These are phyloP conservation scores for Cadophora sp. DNA, from an alignment of 2,329 filamentous ascomycete species.

Conservation along the genomic window DNA sequence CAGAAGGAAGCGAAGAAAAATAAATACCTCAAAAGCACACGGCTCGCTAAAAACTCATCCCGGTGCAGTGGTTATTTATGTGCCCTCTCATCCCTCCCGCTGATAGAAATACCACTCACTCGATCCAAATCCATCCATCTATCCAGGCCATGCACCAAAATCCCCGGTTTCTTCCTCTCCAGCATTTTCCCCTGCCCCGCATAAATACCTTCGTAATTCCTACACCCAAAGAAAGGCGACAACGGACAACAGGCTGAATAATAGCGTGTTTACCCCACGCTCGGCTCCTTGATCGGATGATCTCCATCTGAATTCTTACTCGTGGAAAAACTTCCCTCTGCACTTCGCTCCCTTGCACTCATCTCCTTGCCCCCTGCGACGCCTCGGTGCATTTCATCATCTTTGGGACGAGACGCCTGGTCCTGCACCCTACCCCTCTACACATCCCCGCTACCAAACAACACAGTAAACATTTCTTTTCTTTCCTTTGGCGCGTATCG, in stretches of 20 bases:
- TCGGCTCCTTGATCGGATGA: slow-evolving; percentile 14
- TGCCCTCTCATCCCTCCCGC: not conserved
- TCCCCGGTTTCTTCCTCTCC: slow-evolving; percentile 3
- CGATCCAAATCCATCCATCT: not conserved
- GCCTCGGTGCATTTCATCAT: not conserved
- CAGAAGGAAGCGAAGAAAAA: not conserved
- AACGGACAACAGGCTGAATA: slow-evolving; percentile 3
- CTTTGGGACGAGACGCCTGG: not conserved
- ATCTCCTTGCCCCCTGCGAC: not conserved
- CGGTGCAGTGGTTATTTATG: not conserved
- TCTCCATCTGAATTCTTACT: not conserved
- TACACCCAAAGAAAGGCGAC: too few relatives aligned
- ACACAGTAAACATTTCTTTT: too few relatives aligned
- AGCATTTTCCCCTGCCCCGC: not conserved
- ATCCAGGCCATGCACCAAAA: not conserved
- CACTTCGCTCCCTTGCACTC: not conserved
- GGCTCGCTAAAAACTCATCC: not conserved
- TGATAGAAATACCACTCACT: not conserved
- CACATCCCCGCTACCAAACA: not conserved
- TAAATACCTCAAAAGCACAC: not conserved
- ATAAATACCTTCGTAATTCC: too few relatives aligned
- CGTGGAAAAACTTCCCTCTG: slow-evolving; percentile 13
- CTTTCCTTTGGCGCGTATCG: too few relatives aligned
- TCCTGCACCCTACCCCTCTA: not conserved
- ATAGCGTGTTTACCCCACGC: slow-evolving; percentile 18